These are phyloP conservation scores for Penicillium sp. DNA, from an alignment of 2,329 filamentous ascomycete genomes.

Conservation along the genomic window DNA sequence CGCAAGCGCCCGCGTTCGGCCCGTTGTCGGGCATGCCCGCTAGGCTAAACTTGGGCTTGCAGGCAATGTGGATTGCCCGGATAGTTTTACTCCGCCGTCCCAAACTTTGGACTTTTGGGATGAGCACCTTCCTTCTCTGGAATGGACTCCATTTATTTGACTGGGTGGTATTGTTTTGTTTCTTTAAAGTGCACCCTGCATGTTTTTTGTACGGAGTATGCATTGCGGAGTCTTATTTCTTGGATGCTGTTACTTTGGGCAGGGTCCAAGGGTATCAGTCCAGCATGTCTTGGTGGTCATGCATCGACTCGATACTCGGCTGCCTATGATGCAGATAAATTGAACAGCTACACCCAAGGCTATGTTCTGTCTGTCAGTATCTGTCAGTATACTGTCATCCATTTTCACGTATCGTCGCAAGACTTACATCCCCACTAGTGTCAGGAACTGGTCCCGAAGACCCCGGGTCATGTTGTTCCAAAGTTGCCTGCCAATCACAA, in stretches of 20 bases:
- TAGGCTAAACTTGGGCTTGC: slow-evolving; percentile 13
- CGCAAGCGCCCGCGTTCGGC: slow-evolving; percentile 20
- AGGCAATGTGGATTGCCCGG: slow-evolving; percentile 12
- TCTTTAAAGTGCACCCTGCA: background rate
- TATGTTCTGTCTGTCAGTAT: background rate
- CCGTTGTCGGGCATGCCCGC: slow-evolving; percentile 24
- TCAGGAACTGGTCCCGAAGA: background rate
- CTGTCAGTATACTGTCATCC: background rate
- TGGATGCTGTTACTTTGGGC: background rate
- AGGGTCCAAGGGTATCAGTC: background rate
- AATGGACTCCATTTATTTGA: slow-evolving; percentile 11
- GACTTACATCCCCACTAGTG: background rate
- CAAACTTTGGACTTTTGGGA: slow-evolving; percentile 1
- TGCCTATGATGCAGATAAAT: background rate
- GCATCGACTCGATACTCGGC: background rate
- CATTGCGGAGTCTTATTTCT: background rate
- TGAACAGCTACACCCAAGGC: background rate
- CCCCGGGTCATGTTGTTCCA: background rate
- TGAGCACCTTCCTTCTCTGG: slow-evolving; percentile 17
- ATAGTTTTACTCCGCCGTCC: slow-evolving; percentile 12
- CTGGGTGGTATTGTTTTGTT: slow-evolving; percentile 4
- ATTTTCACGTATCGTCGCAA: background rate
- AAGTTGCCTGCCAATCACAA: background rate
- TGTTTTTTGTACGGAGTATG: background rate
- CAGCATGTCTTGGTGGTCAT: background rate